Conservation (phyloP, 2,329 filamentous ascomycete genomes). For the Boeremia lycopersici region DNA sequence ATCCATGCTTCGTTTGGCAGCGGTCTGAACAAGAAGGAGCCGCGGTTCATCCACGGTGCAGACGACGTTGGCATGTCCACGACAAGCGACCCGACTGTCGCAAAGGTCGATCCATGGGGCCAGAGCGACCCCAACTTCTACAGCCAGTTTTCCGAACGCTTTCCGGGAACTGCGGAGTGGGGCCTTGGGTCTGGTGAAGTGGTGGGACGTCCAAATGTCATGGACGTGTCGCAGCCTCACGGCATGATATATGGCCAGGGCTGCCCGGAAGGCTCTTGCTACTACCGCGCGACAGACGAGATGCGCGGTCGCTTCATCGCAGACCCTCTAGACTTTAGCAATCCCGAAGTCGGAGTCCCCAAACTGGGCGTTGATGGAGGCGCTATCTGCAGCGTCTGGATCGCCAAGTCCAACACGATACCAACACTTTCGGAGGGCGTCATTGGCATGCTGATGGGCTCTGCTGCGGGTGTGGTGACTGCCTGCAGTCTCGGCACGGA, state of each 20-base stretch:
- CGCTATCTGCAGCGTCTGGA: conserved; percentile 81
- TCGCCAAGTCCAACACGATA: conserved; percentile 79
- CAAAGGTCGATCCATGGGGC: conserved; percentile 82
- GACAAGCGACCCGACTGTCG: conserved; percentile 77
- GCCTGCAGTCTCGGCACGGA: conserved; percentile 76
- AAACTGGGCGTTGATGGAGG: conserved; percentile 72
- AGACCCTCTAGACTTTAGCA: conserved; percentile 63
- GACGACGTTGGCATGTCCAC: conserved; percentile 79
- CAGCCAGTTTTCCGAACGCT: conserved; percentile 77
- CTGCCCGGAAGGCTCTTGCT: conserved; percentile 79
- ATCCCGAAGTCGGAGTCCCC: conserved; percentile 75
- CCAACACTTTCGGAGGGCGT: conserved; percentile 75
- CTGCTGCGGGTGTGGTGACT: conserved; percentile 80
- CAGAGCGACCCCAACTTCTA: conserved; percentile 75
- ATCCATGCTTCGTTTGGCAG: conserved; percentile 78
- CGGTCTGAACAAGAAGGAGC: conserved; percentile 70
- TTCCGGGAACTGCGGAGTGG: conserved; percentile 74
- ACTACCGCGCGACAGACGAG: conserved; percentile 77
- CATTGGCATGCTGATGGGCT: conserved; percentile 82
- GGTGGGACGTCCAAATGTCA: conserved; percentile 79
- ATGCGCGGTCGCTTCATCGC: conserved; percentile 77
- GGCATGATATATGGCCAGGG: conserved; percentile 87
- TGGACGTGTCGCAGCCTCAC: conserved; percentile 87
- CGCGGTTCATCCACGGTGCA: conserved; percentile 82
- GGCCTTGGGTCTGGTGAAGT: conserved; percentile 78